phyloP scores from a whole-genome alignment of 495 filamentous ascomycete genomes.

The Penicillium steckii region DNA sequence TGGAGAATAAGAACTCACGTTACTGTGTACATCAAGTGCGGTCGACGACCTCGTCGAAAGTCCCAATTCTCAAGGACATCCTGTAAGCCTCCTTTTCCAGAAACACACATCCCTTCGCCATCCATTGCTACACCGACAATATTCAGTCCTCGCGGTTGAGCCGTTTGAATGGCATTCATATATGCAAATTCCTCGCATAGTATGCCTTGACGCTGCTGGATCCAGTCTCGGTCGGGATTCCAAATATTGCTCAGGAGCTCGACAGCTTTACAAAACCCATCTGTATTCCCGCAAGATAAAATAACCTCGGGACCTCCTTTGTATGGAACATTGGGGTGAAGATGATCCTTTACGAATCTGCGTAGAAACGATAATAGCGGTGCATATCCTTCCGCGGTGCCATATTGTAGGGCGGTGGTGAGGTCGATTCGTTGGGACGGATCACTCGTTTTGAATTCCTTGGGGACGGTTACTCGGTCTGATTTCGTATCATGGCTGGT shows the following conservation, averaged over 20 bases:
- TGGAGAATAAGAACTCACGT: slow-evolving; percentile 56
- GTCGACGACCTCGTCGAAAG: slow-evolving; percentile 63
- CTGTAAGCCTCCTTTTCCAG: slow-evolving; percentile 67
- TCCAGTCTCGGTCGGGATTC: slow-evolving; percentile 63
- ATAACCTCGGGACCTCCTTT: slow-evolving; percentile 70
- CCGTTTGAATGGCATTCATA: slow-evolving; percentile 67
- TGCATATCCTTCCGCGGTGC: slow-evolving; percentile 71
- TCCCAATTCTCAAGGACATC: slow-evolving; percentile 86
- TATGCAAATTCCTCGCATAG: slow-evolving; percentile 79
- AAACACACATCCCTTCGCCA: slow-evolving; percentile 66
- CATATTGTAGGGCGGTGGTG: slow-evolving; percentile 82
- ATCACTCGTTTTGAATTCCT: slow-evolving; percentile 53
- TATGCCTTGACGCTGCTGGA: slow-evolving; percentile 66
- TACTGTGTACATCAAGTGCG: slow-evolving; percentile 87
- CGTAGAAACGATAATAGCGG: slow-evolving; percentile 72
- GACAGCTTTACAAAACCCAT: slow-evolving; percentile 77
- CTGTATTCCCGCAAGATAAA: slow-evolving; percentile 76
- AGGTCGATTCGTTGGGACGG: slow-evolving; percentile 71
- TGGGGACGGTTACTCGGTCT: slow-evolving; percentile 67
- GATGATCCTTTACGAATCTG: slow-evolving; percentile 70
- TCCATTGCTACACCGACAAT: slow-evolving; percentile 73
- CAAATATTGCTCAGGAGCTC: slow-evolving; percentile 72
- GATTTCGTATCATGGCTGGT: slow-evolving; percentile 43
- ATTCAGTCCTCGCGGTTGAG: slow-evolving; percentile 66
- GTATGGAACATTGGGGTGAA: slow-evolving; percentile 83